Conservation (phyloP, 306 rosid species). For the Canavalia gladiata region DNA sequence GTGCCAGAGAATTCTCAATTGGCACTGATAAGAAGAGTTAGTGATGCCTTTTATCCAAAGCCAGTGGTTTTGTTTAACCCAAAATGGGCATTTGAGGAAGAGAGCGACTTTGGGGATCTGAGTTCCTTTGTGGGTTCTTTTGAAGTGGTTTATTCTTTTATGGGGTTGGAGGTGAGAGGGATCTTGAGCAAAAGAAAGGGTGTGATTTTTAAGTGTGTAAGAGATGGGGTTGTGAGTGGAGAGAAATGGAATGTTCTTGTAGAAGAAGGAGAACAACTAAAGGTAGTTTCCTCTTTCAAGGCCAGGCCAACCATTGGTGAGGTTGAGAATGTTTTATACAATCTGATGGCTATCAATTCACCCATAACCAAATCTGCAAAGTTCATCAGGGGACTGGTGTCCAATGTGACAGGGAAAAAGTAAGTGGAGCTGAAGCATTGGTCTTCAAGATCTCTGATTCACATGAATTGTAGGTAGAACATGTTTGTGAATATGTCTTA, state of each 20-base stretch:
- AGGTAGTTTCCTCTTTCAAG: slow-evolving; percentile 69
- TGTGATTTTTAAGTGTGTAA: slow-evolving; percentile 77
- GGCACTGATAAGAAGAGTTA: slow-evolving; percentile 53
- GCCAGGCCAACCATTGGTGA: slow-evolving; percentile 72
- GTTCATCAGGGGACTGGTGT: slow-evolving; percentile 81
- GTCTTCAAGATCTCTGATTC: slow-evolving; percentile 32
- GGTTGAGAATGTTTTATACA: slow-evolving; percentile 89
- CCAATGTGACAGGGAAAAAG: slow-evolving; percentile 86
- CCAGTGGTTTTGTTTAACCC: slow-evolving; percentile 89
- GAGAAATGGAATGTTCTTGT: slow-evolving; percentile 84
- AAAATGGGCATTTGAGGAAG: slow-evolving; percentile 86
- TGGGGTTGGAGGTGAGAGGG: slow-evolving; percentile 91
- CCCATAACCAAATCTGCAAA: slow-evolving; percentile 88
- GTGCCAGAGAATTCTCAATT: slow-evolving; percentile 69
- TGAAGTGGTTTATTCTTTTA: slow-evolving; percentile 87
- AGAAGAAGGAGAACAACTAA: slow-evolving; percentile 81
- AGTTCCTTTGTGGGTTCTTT: slow-evolving; percentile 74
- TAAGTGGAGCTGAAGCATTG: slow-evolving; percentile 46
- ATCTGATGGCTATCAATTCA: slow-evolving; percentile 88
- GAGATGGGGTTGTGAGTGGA: slow-evolving; percentile 90
- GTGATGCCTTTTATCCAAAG: slow-evolving; percentile 72
- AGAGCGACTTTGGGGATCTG: slow-evolving; percentile 65
- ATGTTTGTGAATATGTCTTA: slow-evolving; percentile 43
- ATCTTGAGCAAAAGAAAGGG: slow-evolving; percentile 78
- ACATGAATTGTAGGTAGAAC: slow-evolving; percentile 40